Base-by-base conservation (phyloP, 73 alveolate genomes). In the Paramecium sonneborni region DNA sequence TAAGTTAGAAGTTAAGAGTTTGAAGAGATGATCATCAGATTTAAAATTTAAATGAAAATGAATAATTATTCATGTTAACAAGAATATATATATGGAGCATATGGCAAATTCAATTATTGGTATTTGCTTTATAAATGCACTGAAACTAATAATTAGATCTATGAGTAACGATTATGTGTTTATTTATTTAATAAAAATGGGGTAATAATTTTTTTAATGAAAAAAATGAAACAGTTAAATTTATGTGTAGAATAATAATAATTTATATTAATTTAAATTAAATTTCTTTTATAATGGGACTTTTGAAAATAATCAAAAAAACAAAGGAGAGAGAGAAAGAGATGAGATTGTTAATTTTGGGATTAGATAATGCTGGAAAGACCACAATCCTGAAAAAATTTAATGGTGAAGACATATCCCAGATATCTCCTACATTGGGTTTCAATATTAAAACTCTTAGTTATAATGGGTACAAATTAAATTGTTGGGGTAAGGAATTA, bases 341-440 rank as follows among this genome's bases (percentile, higher is more conserved):
- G 92, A 95, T 96, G 85, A 94, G 99, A 38, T 92, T 97, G 39
- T 94, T 97, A 56, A 96, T 97, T 48, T 93, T 97, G 37, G 99
- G 99, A 20, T 95, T 97, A 39, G 99, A 97, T 87, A 97, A 97
- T 70, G 98, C 99, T 76, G 99, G 99, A 4, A 97, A 97, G 90
- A 96, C 99, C 4, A 96, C 99, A 23, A 98, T 97, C 82, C 94
- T 96, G 28, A 97, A 96, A 86, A 97, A 97, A 85, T 96, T 98
- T 94, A 95, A 97, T 82, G 99, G 99, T 3, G 99, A 98, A 91
- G 99, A 98, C 91, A 98, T 98, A 8, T 93, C 97, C 34, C 92
- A 97, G 38, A 98, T 98, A 85, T 93, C 99, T n/a, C 99, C 99
- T 6, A 98, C 99, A 24, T 93, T 97, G 35, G 99, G 99, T 11